phyloP scores from a whole-genome alignment of 352 stramenopile genomes.

The Lagenidium giganteum region DNA sequence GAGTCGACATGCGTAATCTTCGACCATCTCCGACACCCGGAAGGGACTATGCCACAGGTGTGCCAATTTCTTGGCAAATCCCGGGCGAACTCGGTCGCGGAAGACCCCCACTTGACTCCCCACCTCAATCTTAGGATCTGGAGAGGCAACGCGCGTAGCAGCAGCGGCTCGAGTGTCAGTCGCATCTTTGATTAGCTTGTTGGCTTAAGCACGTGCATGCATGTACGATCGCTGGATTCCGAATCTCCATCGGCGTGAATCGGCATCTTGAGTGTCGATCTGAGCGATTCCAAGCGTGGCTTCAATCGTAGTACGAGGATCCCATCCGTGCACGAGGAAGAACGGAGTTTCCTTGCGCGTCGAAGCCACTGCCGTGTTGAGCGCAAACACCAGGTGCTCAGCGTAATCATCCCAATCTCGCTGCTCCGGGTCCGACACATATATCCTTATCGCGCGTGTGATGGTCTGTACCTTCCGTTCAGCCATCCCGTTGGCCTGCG shows the following conservation, averaged over 20 bases:
- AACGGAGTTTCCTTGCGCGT: conserved; percentile 6
- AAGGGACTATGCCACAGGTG: no score
- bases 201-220: not conserved
- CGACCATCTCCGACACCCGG: no score
- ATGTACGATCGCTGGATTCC: conserved; percentile 4
- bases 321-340: conserved; percentile 18
- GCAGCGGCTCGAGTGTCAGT: no score
- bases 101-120: no score
- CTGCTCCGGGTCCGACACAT: conserved; percentile 7
- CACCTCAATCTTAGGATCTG: no score
- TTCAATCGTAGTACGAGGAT: conserved; percentile 7
- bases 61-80: no score
- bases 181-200: no score
- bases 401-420: conserved; percentile 16
- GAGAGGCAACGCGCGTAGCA: no score
- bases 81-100: no score
- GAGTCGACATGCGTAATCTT: no score
- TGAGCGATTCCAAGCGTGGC: not conserved
- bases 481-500: conserved; percentile 6
- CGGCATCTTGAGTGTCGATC: not conserved
- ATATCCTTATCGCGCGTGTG: no score
- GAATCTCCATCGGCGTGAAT: not conserved
- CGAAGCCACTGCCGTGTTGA: conserved; percentile 11
- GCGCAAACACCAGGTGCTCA: conserved; percentile 7
- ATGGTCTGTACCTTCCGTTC: conserved; percentile 13